phyloP scores from a whole-genome alignment of 2,329 filamentous ascomycete genomes.

The Thelonectria discophora region DNA sequence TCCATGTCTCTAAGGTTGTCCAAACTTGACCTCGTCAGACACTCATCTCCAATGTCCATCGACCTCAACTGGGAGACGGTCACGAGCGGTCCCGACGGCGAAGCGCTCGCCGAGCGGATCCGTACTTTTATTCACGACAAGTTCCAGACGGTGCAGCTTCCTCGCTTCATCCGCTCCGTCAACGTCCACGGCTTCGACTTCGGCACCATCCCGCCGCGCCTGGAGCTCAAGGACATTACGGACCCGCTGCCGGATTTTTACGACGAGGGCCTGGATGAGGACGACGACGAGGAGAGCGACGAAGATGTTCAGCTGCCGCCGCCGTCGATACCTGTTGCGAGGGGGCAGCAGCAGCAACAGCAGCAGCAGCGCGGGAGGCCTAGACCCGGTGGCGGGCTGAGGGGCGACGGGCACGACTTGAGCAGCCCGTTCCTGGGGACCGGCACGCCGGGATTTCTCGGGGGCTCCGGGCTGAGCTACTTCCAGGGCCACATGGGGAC shows the following conservation, averaged over 20 bases:
- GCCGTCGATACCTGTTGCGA: constrained; percentile 29
- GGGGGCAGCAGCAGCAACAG: no score
- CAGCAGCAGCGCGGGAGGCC: constrained; percentile 33
- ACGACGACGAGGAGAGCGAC: constrained; percentile 54
- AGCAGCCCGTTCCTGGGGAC: constrained; percentile 67
- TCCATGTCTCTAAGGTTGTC: no score
- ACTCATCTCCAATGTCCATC: constrained; percentile 79
- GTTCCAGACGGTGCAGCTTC: constrained; percentile 90
- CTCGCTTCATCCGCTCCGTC: constrained; percentile 96
- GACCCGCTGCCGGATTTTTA: constrained; percentile 97
- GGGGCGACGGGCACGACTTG: constrained; percentile 53
- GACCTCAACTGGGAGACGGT: constrained; percentile 96
- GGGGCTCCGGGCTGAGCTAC: constrained; percentile 81
- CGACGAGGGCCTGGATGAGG: constrained; percentile 74
- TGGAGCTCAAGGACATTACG: constrained; percentile 96
- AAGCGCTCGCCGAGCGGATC: constrained; percentile 84
- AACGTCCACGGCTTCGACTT: constrained; percentile 95
- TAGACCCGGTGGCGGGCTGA: constrained; percentile 43
- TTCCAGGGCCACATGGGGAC: constrained; percentile 83
- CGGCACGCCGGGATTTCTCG: constrained; percentile 71
- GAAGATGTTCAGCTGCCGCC: constrained; percentile 32
- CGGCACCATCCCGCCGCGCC: constrained; percentile 79
- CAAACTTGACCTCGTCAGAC: constrained; percentile 22
- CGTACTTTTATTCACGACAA: constrained; percentile 94
- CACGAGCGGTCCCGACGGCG: constrained; percentile 87